phyloP scores from a whole-genome alignment of 768 basidiomycete species.

The Hypholoma sublateritium region DNA sequence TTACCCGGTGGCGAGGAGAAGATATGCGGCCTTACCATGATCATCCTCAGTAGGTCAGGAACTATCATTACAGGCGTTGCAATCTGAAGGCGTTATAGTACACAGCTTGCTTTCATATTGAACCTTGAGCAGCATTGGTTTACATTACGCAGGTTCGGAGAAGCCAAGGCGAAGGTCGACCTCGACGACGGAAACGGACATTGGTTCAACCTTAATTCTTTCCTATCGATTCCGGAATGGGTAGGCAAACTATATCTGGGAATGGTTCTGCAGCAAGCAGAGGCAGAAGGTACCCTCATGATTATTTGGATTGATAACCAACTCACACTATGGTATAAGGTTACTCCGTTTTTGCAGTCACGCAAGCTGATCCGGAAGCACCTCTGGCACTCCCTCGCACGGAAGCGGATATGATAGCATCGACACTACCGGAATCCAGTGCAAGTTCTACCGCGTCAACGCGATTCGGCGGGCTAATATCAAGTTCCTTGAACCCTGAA shows the following conservation, averaged over 20 bases:
- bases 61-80: constrained; percentile 8
- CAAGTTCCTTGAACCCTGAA: not conserved
- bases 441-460: constrained; percentile 21
- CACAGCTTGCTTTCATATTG: constrained; percentile 84
- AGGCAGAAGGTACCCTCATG: constrained; percentile 61
- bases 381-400: constrained; percentile 59
- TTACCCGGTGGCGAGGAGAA: constrained; percentile 84
- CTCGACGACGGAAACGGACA: constrained; percentile 55
- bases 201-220: constrained; percentile 92
- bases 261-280: constrained; percentile 86
- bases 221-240: constrained; percentile 71
- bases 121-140: constrained; percentile 91
- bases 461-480: not conserved
- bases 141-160: constrained; percentile 79
- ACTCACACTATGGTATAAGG: constrained; percentile 37
- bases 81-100: constrained; percentile 28
- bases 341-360: constrained; percentile 80
- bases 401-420: constrained; percentile 71
- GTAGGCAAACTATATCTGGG: constrained; percentile 80
- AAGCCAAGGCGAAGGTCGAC: constrained; percentile 37
- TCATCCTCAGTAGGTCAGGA: constrained; percentile 65
- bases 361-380: constrained; percentile 55
- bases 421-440: constrained; percentile 57
- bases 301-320: not conserved
- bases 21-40: constrained; percentile 76